Evolutionary conservation across 805 yeast genomes (phyloP).

Genomic region (Kuraishia piskuri): DNA sequence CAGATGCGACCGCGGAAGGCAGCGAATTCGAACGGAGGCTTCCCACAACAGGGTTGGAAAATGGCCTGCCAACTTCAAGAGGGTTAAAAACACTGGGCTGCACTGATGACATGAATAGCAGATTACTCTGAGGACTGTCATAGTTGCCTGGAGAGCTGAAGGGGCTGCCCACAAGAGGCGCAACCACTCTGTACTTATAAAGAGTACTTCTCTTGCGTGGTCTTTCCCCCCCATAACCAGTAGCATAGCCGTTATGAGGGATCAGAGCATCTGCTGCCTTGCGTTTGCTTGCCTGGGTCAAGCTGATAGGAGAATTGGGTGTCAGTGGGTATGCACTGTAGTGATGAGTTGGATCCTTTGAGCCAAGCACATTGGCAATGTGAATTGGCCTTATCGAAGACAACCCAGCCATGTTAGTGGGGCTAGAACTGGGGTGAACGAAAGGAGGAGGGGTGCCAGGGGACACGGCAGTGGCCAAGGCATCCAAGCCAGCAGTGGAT

Average conservation of each 20-base stretch:
- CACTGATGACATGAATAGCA: background rate
- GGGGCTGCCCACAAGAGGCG: background rate
- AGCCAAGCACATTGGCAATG: background rate
- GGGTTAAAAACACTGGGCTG: background rate
- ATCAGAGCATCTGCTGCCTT: background rate
- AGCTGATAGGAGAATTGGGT: background rate
- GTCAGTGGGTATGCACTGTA: background rate
- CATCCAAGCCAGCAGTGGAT: slow-evolving; percentile 20
- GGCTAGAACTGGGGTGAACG: background rate
- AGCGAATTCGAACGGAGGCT: background rate
- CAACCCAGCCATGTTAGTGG: background rate
- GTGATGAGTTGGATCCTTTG: background rate
- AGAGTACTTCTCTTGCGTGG: background rate
- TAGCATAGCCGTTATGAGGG: background rate
- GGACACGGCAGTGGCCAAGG: background rate
- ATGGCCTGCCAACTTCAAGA: background rate
- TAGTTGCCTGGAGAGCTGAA: background rate
- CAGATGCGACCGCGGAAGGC: background rate
- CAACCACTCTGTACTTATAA: background rate
- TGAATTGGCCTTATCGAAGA: background rate
- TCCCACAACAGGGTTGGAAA: background rate
- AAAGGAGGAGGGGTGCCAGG: background rate
- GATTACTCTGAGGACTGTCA: background rate
- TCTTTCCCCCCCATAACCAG: background rate
- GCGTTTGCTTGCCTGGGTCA: background rate